These are phyloP conservation scores for Biancaea sappan DNA, from an alignment of 306 rosid genomes.

Conservation along the genomic window DNA sequence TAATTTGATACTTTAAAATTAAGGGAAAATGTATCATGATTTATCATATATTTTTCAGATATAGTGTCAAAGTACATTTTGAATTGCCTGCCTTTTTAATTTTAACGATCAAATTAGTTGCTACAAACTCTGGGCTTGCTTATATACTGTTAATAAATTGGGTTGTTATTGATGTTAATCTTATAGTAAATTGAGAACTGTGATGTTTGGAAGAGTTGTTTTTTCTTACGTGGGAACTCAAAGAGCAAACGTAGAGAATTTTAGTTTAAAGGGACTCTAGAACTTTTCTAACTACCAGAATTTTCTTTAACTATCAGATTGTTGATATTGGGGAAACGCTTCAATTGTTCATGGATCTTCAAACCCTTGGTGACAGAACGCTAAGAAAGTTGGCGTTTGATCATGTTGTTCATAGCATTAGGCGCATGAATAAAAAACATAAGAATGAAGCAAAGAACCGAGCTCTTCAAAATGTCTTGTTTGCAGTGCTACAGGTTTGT, in stretches of 20 bases:
- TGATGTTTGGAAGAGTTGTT: neutral
- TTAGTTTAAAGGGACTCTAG: neutral
- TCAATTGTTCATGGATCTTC: constrained; percentile 79
- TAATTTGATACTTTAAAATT: neutral
- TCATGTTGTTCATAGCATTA: constrained; percentile 72
- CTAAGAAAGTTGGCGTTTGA: constrained; percentile 63
- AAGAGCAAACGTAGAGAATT: neutral
- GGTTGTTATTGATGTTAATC: neutral
- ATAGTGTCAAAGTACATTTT: neutral
- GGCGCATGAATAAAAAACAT: constrained; percentile 73
- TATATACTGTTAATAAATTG: neutral
- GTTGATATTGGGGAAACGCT: constrained; percentile 63
- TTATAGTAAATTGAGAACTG: neutral
- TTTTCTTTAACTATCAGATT: constrained; percentile 39
- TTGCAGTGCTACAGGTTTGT: constrained; percentile 68
- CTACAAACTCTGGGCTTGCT: neutral
- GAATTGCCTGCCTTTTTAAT: neutral
- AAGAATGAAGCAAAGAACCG: constrained; percentile 80
- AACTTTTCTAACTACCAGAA: neutral
- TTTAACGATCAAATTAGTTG: neutral
- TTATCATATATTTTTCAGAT: neutral
- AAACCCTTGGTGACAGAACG: constrained; percentile 63
- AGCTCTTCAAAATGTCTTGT: constrained; percentile 72
- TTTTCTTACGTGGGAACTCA: neutral
- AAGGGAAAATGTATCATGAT: neutral